A percentile compares a stretch with the other conserved stretches of the same genome.
Evolutionary conservation across 257 asterid species (phyloP).

Genomic region (Solanum pinnatisectum): DNA sequence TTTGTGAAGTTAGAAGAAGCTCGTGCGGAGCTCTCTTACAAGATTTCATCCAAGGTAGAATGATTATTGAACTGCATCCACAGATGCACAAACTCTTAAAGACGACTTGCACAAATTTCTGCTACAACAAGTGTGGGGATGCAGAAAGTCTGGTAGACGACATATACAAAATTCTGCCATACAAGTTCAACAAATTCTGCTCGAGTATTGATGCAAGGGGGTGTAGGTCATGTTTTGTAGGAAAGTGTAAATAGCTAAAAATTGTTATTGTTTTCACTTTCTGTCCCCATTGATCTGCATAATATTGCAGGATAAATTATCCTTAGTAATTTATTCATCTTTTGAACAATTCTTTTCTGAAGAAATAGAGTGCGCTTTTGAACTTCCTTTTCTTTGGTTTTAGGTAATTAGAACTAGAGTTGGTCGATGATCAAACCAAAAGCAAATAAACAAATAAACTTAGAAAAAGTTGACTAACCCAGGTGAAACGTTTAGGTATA

Average conservation of each 20-base stretch:
- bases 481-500: no score
- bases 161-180: background rate
- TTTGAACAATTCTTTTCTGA: background rate
- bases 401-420: no score
- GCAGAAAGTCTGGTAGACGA: background rate
- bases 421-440: no score
- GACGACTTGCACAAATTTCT: background rate
- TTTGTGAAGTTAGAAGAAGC: conserved; percentile 75
- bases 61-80: background rate
- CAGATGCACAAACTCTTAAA: background rate
- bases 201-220: background rate
- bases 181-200: background rate
- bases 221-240: background rate
- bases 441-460: no score
- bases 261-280: background rate
- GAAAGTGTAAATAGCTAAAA: background rate
- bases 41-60: conserved; percentile 12
- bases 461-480: no score
- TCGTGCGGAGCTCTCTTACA: conserved; percentile 59
- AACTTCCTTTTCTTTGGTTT: no score
- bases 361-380: no score
- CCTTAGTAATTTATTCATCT: background rate
- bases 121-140: background rate
- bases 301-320: background rate
- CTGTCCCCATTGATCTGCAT: background rate